Conservation (phyloP, 2,329 filamentous ascomycete genomes). For the Xylaria multiplex region DNA sequence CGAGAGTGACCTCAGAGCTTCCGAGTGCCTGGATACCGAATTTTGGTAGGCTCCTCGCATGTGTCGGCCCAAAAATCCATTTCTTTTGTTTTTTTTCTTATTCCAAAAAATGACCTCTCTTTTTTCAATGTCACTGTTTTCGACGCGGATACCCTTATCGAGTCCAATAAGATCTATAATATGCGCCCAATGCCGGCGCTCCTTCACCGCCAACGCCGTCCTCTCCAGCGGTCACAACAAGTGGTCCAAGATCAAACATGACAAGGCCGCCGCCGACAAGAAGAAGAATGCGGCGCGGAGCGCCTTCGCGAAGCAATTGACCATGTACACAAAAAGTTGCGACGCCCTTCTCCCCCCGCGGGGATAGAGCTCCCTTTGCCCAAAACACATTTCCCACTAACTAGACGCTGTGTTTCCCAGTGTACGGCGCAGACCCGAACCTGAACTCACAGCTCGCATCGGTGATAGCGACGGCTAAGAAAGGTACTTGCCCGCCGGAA, state of each 20-base stretch:
- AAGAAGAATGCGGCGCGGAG: constrained; percentile 79
- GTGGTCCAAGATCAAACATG: constrained; percentile 96
- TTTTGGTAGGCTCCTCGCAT: constrained; percentile 1
- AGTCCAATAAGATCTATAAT: constrained; percentile 41
- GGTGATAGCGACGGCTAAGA: constrained; percentile 81
- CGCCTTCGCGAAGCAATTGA: constrained; percentile 76
- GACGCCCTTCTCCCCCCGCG: constrained; percentile 3
- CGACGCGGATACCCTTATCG: constrained; percentile 27
- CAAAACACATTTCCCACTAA: constrained; percentile 10
- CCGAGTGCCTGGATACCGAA: background rate
- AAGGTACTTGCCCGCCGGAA: constrained; percentile 59
- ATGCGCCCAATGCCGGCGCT: constrained; percentile 61
- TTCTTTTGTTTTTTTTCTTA: no score
- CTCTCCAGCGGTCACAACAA: constrained; percentile 80
- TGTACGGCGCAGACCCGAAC: constrained; percentile 78
- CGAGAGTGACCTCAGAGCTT: constrained; percentile 20
- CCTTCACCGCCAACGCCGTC: constrained; percentile 57
- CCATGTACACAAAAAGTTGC: constrained; percentile 76
- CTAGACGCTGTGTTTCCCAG: constrained; percentile 53
- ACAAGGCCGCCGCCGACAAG: constrained; percentile 87
- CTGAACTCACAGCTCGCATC: constrained; percentile 80
- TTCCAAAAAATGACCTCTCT: constrained; percentile 37
- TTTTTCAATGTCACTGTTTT: constrained; percentile 24
- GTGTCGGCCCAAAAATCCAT: constrained; percentile 25
- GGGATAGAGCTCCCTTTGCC: background rate